Conservation (phyloP, 345 rosid genomes). For the Pseudoturritis turrita region DNA sequence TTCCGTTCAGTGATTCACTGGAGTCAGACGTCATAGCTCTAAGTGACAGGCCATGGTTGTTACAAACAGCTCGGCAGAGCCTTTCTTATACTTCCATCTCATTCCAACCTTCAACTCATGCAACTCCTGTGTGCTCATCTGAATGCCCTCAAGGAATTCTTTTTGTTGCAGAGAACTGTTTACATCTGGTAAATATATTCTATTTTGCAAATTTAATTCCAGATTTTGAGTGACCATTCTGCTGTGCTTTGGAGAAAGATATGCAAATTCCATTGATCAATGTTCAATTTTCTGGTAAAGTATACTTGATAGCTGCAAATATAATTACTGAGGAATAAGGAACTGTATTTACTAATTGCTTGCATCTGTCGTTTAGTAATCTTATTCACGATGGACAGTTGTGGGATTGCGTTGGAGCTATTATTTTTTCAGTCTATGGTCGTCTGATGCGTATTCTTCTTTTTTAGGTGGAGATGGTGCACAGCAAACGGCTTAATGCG, state of each 20-base stretch:
- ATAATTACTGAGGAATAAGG: not conserved
- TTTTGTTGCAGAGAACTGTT: conserved; percentile 90
- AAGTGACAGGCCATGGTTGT: conserved; percentile 95
- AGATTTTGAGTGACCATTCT: not conserved
- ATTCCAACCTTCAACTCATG: conserved; percentile 95
- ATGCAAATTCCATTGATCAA: not conserved
- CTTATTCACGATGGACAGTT: not conserved
- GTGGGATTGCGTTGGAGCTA: not conserved
- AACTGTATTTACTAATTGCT: not conserved
- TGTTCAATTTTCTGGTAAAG: not conserved
- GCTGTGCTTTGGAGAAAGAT: not conserved
- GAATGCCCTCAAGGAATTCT: conserved; percentile 93
- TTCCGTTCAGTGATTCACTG: conserved; percentile 72
- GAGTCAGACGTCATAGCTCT: conserved; percentile 86
- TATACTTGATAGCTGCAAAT: not conserved
- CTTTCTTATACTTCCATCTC: conserved; percentile 85
- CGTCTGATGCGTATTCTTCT: conserved; percentile 22
- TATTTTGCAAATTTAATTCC: not conserved
- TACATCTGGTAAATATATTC: conserved; percentile 69
- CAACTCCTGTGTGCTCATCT: conserved; percentile 81
- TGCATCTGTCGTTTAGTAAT: not conserved
- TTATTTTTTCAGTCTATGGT: conserved; percentile 1
- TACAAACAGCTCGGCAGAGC: conserved; percentile 91
- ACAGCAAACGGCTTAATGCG: conserved; percentile 77
- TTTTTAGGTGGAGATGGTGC: conserved; percentile 93